Evolutionary conservation across 306 rosid genomes (phyloP).

Genomic region (Lotus japonicus): DNA sequence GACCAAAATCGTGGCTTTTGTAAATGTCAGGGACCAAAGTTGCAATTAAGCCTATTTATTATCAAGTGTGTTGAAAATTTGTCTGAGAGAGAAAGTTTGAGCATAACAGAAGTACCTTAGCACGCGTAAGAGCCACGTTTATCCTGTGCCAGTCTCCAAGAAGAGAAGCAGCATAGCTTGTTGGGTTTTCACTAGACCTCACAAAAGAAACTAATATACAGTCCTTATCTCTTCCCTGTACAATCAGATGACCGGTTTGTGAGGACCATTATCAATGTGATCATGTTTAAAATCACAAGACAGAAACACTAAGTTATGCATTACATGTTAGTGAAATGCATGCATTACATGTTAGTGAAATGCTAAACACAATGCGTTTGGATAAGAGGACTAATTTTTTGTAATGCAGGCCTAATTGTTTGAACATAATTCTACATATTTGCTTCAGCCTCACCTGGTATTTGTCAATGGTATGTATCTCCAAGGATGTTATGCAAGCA

Average conservation of each 20-base stretch:
- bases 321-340: neutral
- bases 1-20: too few relatives aligned
- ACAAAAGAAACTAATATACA: slow-evolving; percentile 87
- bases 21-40: too few relatives aligned
- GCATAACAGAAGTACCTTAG: slow-evolving; percentile 46
- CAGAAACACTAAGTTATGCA: neutral
- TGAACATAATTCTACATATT: neutral
- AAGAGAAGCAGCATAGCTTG: slow-evolving; percentile 57
- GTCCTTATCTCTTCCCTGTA: slow-evolving; percentile 94
- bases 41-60: too few relatives aligned
- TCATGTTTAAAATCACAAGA: neutral
- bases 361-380: neutral
- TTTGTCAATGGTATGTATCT: slow-evolving; percentile 95
- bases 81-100: neutral
- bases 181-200: slow-evolving; percentile 72
- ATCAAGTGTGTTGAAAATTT: neutral
- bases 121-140: slow-evolving; percentile 93
- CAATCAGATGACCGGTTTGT: neutral
- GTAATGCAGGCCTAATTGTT: neutral
- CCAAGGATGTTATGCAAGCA: slow-evolving; percentile 49
- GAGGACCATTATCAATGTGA: neutral
- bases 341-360: slow-evolving; percentile 2
- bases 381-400: neutral
- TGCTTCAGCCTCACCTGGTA: slow-evolving; percentile 56
- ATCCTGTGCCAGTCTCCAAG: slow-evolving; percentile 98